Evolutionary conservation across 2,329 filamentous ascomycete genomes (phyloP).

Genomic region (Sporothrix curviconia): DNA sequence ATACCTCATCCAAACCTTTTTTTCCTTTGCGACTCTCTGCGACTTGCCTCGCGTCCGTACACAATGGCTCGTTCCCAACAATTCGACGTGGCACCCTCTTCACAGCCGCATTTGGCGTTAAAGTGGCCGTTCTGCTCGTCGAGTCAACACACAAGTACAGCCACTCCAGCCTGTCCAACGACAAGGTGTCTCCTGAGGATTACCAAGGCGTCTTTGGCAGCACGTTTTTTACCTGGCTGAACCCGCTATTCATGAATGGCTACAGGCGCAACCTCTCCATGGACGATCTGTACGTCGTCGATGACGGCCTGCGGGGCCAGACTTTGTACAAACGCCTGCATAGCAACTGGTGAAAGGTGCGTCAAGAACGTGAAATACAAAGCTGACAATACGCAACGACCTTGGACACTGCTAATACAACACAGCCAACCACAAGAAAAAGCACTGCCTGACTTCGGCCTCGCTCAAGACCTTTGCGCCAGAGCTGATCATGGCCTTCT

Average conservation of each 20-base stretch:
- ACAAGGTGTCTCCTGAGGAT: conserved; percentile 36
- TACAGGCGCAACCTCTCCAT: conserved; percentile 38
- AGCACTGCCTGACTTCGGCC: conserved; percentile 14
- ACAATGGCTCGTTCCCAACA: conserved; percentile 32
- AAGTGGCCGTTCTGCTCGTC: conserved; percentile 35
- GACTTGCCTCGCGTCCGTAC: conserved; percentile 40
- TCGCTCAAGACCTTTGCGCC: conserved; percentile 8
- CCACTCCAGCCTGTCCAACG: conserved; percentile 33
- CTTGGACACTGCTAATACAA: too few species aligned
- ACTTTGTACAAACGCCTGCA: conserved; percentile 9
- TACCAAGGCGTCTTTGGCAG: conserved; percentile 40
- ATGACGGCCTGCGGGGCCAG: conserved; percentile 9
- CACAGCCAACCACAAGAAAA: conserved; percentile 8
- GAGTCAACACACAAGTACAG: conserved; percentile 38
- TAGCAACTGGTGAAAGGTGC: conserved; percentile 13
- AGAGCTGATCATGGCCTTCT: conserved; percentile 10
- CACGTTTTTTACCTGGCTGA: conserved; percentile 48
- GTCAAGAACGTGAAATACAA: too few species aligned
- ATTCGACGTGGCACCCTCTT: conserved; percentile 37
- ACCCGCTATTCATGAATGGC: conserved; percentile 43
- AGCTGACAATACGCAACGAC: too few species aligned
- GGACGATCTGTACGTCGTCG: conserved; percentile 14
- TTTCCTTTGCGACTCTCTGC: conserved; percentile 38
- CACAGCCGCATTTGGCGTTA: conserved; percentile 35
- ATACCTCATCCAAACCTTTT: conserved; percentile 38